These are phyloP conservation scores for Starmerella stigmatis DNA, from an alignment of 805 yeast species.

Conservation along the genomic window DNA sequence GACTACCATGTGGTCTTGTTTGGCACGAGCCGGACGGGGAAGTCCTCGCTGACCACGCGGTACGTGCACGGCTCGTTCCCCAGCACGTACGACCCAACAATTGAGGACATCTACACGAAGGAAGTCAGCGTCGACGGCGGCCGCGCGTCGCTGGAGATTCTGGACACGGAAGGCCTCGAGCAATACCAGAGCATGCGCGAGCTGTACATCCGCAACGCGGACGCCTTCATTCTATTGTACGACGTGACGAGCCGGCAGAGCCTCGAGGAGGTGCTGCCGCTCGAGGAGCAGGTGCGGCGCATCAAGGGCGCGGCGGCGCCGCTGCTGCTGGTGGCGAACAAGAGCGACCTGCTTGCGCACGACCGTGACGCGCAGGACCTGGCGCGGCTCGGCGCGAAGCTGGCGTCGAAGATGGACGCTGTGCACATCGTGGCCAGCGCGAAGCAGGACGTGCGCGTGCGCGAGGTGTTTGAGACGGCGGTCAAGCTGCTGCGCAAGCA, in stretches of 20 bases:
- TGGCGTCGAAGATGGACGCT: constrained; percentile 77
- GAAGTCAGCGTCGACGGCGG: constrained; percentile 82
- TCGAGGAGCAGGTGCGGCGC: constrained; percentile 73
- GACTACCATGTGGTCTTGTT: constrained; percentile 85
- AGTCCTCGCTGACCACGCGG: constrained; percentile 84
- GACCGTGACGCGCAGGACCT: constrained; percentile 51
- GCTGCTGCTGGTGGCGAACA: constrained; percentile 83
- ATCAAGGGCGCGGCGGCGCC: constrained; percentile 79
- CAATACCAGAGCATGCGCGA: constrained; percentile 96
- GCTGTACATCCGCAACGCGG: constrained; percentile 56
- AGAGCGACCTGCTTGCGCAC: constrained; percentile 70
- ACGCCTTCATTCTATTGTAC: constrained; percentile 81
- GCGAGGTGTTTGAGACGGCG: constrained; percentile 78
- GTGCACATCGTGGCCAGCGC: constrained; percentile 93
- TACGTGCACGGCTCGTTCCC: constrained; percentile 83
- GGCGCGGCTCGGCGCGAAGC: constrained; percentile 63
- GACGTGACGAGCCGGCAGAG: constrained; percentile 70
- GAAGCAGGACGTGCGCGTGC: constrained; percentile 78
- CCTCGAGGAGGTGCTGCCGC: constrained; percentile 61
- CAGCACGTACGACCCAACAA: constrained; percentile 92
- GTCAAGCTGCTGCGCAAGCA: constrained; percentile 52
- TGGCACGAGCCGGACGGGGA: constrained; percentile 98
- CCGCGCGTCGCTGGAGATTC: constrained; percentile 71
- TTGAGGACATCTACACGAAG: constrained; percentile 88
- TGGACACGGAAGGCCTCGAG: constrained; percentile 91